These are phyloP conservation scores for Phytophthora pluvialis DNA, from an alignment of 352 stramenopile species.

Conservation along the genomic window DNA sequence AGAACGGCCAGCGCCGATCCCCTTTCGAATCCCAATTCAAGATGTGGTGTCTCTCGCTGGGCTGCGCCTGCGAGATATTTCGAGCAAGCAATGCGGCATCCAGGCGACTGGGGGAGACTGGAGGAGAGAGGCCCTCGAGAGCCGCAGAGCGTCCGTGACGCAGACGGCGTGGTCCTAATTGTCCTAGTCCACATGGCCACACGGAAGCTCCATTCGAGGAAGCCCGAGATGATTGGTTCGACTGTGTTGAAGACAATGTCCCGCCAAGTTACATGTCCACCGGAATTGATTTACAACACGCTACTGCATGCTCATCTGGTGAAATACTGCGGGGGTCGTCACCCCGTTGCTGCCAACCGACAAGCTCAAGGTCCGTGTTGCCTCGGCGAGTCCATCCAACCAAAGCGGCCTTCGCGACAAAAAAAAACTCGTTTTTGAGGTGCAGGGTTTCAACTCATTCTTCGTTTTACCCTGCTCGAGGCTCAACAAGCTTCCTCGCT, in stretches of 20 bases:
- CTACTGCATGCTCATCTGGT: conserved; percentile 25
- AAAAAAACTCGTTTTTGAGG: conserved; percentile 21
- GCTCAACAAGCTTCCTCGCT: conserved; percentile 27
- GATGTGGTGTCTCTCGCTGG: conserved; percentile 24
- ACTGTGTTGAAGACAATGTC: not conserved
- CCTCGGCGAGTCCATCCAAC: conserved; percentile 7
- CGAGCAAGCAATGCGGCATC: conserved; percentile 12
- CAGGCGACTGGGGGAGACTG: conserved; percentile 12
- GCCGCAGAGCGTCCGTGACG: conserved; percentile 4
- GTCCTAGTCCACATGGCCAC: conserved; percentile 14
- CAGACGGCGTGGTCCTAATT: conserved; percentile 8
- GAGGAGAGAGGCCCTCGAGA: not conserved
- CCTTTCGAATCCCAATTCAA: conserved; percentile 20
- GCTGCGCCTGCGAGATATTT: conserved; percentile 19
- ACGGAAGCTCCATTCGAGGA: conserved; percentile 5
- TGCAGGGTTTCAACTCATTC: conserved; percentile 18
- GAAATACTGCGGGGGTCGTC: conserved; percentile 15
- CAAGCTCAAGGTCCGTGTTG: conserved; percentile 16
- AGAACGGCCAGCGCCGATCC: conserved; percentile 25
- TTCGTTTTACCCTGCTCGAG: conserved; percentile 18
- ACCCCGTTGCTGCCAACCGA: conserved; percentile 16
- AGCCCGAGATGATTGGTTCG: conserved; percentile 13
- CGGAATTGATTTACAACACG: conserved; percentile 32
- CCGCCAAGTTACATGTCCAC: conserved; percentile 4
- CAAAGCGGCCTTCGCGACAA: conserved; percentile 12